Evolutionary conservation across 129 eudicot species (phyloP).

Genomic region (Escallonia herrerae): DNA sequence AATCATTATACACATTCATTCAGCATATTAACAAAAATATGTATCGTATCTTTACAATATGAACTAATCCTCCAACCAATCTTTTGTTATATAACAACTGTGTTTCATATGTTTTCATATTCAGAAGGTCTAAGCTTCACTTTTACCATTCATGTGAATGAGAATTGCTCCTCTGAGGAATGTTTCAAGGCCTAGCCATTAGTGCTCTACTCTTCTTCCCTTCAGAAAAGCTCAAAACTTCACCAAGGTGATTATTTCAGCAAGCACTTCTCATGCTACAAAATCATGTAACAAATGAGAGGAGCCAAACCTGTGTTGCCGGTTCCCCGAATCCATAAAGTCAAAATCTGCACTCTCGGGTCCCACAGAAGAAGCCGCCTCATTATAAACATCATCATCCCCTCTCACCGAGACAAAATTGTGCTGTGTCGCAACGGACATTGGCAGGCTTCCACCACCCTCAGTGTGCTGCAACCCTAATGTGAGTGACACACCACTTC

Average conservation of each 20-base stretch:
- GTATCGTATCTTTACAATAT: background rate
- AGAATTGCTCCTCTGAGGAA: background rate
- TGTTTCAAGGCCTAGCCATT: conserved; percentile 6
- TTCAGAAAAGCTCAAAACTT: conserved; percentile 16
- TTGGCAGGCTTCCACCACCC: conserved; percentile 36
- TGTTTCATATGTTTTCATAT: conserved; percentile 22
- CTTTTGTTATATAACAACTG: background rate
- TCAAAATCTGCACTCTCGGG: conserved; percentile 40
- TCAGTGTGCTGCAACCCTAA: conserved; percentile 66
- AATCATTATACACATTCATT: background rate
- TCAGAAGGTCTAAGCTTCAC: background rate
- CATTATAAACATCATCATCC: conserved; percentile 23
- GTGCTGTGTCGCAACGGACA: conserved; percentile 30
- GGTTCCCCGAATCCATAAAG: conserved; percentile 40
- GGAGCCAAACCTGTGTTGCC: conserved; percentile 44
- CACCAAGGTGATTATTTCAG: conserved; percentile 1
- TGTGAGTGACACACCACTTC: conserved; percentile 62
- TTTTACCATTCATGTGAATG: background rate
- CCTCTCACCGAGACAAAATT: conserved; percentile 29
- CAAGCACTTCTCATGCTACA: conserved; percentile 42
- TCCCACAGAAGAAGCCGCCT: conserved; percentile 31
- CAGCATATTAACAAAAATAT: background rate
- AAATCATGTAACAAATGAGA: conserved; percentile 56
- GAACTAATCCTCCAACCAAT: background rate
- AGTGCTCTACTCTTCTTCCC: conserved; percentile 12